Percentiles rank a stretch among this genome's conserved stretches.
Conservation (phyloP, 495 filamentous ascomycete genomes). For the Choiromyces venosus region DNA sequence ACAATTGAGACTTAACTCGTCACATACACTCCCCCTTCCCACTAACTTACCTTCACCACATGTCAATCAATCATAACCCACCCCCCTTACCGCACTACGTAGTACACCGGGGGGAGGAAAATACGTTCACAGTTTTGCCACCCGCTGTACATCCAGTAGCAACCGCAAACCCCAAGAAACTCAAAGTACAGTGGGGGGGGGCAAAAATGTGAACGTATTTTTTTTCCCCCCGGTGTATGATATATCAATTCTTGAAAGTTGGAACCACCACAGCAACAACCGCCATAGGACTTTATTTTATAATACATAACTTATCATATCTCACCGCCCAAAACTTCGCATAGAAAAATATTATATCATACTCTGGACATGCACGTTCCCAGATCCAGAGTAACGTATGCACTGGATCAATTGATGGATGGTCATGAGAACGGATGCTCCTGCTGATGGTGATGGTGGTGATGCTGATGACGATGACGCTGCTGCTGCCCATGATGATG, state of each 20-base stretch:
- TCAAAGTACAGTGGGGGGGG: no score
- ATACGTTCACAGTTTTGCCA: no score
- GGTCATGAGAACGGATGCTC: not conserved
- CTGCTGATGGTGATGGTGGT: not conserved
- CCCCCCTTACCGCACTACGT: no score
- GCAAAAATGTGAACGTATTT: no score
- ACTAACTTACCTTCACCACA: no score
- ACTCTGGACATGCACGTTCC: not conserved
- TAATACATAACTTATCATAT: not conserved
- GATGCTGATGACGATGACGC: not conserved
- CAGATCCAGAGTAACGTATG: not conserved
- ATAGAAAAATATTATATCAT: not conserved
- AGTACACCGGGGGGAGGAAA: no score
- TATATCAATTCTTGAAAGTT: not conserved
- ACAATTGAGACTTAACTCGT: not conserved
- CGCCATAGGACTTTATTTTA: not conserved
- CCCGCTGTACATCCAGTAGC: no score
- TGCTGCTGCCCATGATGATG: no score
- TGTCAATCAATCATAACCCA: slow-evolving; percentile 11
- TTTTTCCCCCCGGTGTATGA: no score
- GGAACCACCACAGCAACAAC: not conserved
- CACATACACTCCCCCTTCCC: not conserved
- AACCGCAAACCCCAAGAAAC: no score
- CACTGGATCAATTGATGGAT: not conserved
- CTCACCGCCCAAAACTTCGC: not conserved